Conservation (phyloP, 192 early-diverging fungal species). For the Pecoramyces ruminantium region DNA sequence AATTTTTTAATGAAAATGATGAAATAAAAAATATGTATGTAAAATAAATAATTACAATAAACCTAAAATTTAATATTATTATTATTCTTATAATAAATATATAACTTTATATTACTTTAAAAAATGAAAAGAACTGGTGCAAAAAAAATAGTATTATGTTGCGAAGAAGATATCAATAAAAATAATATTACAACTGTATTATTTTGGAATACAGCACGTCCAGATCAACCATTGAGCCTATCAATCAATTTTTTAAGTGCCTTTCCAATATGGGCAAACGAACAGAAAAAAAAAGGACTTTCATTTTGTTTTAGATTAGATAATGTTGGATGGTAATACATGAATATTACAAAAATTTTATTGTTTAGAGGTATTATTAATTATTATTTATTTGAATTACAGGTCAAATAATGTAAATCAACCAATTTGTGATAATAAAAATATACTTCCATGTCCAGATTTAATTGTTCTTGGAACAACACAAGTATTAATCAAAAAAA, state of each 20-base stretch:
- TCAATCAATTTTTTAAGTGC: neutral
- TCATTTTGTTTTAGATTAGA: neutral
- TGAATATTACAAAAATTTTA: too few species aligned
- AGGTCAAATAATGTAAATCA: neutral
- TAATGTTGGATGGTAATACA: neutral
- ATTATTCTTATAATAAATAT: too few species aligned
- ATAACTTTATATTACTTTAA: too few species aligned
- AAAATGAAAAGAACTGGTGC: too few species aligned
- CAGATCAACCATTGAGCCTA: neutral
- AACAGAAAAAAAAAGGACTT: neutral
- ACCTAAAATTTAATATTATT: too few species aligned
- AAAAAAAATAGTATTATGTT: too few species aligned
- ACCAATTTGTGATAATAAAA: neutral
- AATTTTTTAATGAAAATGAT: too few species aligned
- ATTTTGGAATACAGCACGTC: neutral
- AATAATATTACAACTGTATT: neutral
- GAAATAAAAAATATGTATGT: too few species aligned
- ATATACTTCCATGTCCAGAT: neutral
- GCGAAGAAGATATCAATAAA: neutral
- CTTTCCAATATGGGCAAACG: neutral
- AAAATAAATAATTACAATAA: too few species aligned
- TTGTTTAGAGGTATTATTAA: too few species aligned
- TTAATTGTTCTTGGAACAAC: neutral
- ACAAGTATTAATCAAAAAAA: too few species aligned
- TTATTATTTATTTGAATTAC: too few species aligned